Evolutionary conservation across 129 eudicot species (phyloP).

Genomic region (Kitagawia praeruptora): DNA sequence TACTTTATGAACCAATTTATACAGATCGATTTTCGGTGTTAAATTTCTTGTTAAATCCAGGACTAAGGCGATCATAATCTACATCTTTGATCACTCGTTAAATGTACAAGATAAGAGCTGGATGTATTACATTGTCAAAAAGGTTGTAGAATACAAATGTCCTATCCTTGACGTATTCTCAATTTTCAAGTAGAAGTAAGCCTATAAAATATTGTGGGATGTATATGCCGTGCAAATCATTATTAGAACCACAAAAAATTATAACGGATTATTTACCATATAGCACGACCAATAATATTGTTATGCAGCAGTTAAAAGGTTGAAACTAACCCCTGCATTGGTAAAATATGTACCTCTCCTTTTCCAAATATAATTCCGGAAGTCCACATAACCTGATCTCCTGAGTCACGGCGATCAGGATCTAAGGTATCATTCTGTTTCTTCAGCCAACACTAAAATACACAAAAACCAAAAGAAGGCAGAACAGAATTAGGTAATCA

Average conservation of each 20-base stretch:
- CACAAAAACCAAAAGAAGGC: not conserved
- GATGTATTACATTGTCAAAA: not conserved
- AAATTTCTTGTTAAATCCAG: not conserved
- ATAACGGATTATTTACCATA: not conserved
- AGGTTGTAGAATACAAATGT: not conserved
- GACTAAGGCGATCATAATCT: no score
- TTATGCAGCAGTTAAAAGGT: not conserved
- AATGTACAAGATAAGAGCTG: not conserved
- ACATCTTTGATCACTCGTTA: not conserved
- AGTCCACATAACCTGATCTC: constrained; percentile 43
- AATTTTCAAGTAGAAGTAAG: not conserved
- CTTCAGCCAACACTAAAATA: constrained; percentile 59
- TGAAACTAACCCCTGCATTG: not conserved
- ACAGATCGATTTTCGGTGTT: not conserved
- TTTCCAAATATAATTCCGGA: constrained; percentile 49
- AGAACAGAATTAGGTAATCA: not conserved
- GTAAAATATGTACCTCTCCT: constrained; percentile 37
- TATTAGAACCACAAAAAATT: not conserved
- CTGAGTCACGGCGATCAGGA: constrained; percentile 37
- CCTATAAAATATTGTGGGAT: not conserved
- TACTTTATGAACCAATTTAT: not conserved
- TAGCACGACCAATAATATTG: not conserved
- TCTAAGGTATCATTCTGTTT: constrained; percentile 45
- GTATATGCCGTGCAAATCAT: not conserved
- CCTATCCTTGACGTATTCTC: not conserved